Base-by-base conservation (phyloP, 257 asterid genomes). In the Solanum sparsipilum region DNA sequence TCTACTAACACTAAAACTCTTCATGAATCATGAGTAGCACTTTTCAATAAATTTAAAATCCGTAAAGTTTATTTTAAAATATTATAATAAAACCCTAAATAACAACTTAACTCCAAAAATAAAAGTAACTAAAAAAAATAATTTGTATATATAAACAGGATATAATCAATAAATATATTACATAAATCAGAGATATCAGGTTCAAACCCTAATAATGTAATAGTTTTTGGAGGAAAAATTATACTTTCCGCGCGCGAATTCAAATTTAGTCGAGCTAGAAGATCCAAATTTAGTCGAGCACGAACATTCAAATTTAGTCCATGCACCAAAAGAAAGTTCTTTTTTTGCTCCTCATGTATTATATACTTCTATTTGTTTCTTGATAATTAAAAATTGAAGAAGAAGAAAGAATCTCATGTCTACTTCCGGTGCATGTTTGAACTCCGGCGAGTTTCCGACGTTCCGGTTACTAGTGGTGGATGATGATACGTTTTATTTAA, bases 381-480 rank as follows among this genome's bases (percentile, higher is more conserved):
- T 63, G 71, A 63, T 9, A 9, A 63, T 23, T n/a, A 63, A n/a
- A 4, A 63, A n/a, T 63, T 63, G 31, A n/a, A n/a, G 31, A n/a
- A 58, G 65, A 18, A 63, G 7, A 63, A n/a, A n/a, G 13, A n/a
- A 23, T n/a, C 7, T n/a, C 31, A 67, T 67, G 73, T 67, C 73
- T 11, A 67, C 16, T 0, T 67, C n/a, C 74, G 74, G 74, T 70
- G 76, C 6, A 71, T 71, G 41, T 71, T 32, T 71, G 78, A 70
- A 29, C 23, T 13, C 75, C 78, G 39, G 78, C 20, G 94, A 93
- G 91, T 95, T 96, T 84, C 99, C 99, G 92, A 97, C 91, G n/a
- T 94, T 97, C 52, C 94, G 95, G 35, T 98, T 97, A 2, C 98
- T 97, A 23, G 95, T 97, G 38, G 99, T 96, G 70, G 98, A 96